Conservation (phyloP, 2,329 filamentous ascomycete species). For the Ilyonectria mors-panacis region DNA sequence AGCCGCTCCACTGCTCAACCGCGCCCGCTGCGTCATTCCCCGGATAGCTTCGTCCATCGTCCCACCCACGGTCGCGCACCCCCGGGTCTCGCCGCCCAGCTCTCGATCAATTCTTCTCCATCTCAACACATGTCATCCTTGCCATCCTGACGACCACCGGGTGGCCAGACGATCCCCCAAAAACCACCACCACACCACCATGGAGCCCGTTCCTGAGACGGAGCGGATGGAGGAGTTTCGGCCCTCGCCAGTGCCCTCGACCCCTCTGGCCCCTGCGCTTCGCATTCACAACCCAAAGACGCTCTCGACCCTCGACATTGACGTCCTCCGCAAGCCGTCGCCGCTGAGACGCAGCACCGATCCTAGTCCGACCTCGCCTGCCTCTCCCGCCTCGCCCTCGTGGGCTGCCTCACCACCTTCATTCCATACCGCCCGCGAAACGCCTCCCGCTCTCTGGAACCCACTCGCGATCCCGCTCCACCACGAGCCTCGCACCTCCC, state of each 20-base stretch:
- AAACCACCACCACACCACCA: conserved; percentile 54
- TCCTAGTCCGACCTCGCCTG: conserved; percentile 66
- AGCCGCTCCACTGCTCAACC: neutral
- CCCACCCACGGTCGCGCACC: neutral
- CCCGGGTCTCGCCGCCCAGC: conserved; percentile 4
- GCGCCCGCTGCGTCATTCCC: neutral
- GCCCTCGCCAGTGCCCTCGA: conserved; percentile 66
- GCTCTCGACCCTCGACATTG: conserved; percentile 58
- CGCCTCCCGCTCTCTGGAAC: conserved; percentile 72
- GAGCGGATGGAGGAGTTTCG: conserved; percentile 78
- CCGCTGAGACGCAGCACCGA: conserved; percentile 72
- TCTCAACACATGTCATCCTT: conserved; percentile 45
- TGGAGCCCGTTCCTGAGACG: conserved; percentile 79
- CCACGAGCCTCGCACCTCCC: conserved; percentile 67
- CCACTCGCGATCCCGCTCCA: conserved; percentile 72
- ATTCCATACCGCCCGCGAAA: conserved; percentile 74
- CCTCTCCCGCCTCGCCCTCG: conserved; percentile 64
- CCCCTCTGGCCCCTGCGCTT: conserved; percentile 65
- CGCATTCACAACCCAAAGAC: conserved; percentile 62
- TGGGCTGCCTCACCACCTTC: conserved; percentile 62
- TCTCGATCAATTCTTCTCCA: neutral
- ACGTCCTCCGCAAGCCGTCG: conserved; percentile 65
- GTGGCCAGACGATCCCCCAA: conserved; percentile 37
- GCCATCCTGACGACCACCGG: conserved; percentile 41
- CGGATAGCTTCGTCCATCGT: neutral